Base-by-base conservation (phyloP, 2,329 filamentous ascomycete species). In the Pseudogymnoascus sp. region DNA sequence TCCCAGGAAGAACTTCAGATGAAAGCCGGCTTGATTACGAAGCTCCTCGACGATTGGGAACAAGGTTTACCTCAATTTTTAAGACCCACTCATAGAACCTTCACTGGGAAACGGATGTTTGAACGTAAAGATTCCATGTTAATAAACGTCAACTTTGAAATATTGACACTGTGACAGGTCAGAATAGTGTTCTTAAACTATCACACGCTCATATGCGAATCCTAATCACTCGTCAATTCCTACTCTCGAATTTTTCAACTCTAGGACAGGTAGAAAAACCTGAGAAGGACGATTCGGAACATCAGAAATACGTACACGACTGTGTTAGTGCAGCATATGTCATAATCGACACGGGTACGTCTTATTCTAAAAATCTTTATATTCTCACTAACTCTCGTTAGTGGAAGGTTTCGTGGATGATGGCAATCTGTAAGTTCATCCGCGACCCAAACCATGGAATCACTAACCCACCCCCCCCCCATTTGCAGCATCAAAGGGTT, bases 151-250 rank as follows among this genome's bases (percentile, higher is more conserved):
- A 0, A 80, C 76, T 63, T 70, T 82, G 1, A 78, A 82, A 26
- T 26, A 12, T 26, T 10, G 75, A 77, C 0, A 76, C 73, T 4
- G 80, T 81, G 40, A 74, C 72, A 35, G 76, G 75, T 3, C 83
- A 85, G 65, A 78, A 82, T 2, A 80, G 76, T 0, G 82, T 83
- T 0, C 71, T 86, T 8, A 80, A 79, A 40, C 73, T 86, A 0
- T 82, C 82, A 0, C 79, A 84, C 65, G 79, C 77, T 4, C 83
- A 86, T 61, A 81, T 82, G 2, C 75, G 82, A 7, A 82, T 86
- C 68, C 77, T 85, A 16, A 78, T 81, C 6, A 84, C 82, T 56
- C 78, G 84, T 0, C 78, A 81, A 0, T 82, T 85, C 50, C 75
- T 86, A 0, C 74, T 85, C 0, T 73, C 74, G 24, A 75, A 76